phyloP scores from a whole-genome alignment of 208 protist species.

The Tritrichomonas musculus region DNA sequence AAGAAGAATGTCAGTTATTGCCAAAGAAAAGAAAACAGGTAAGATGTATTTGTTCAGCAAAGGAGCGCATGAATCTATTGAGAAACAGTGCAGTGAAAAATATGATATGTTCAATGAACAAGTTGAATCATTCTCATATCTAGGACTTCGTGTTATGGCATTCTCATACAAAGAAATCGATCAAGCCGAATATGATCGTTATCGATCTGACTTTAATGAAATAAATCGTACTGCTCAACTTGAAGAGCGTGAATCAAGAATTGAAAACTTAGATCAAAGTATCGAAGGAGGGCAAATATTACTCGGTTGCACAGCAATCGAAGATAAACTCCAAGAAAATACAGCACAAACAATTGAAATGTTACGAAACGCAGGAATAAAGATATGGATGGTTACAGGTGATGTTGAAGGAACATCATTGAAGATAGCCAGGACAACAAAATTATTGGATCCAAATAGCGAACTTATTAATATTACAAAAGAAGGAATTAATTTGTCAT shows the following conservation, averaged over 20 bases:
- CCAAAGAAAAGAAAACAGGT: not conserved
- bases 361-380: conserved; percentile 51
- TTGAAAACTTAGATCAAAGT: not conserved
- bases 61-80: not conserved
- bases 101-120: conserved; percentile 15
- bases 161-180: not conserved
- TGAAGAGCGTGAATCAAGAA: not conserved
- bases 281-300: conserved; percentile 53
- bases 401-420: conserved; percentile 68
- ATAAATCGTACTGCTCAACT: not conserved
- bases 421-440: conserved; percentile 51
- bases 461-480: not conserved
- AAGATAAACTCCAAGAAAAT: conserved; percentile 61
- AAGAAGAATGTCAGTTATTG: conserved; percentile 37
- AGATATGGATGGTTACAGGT: conserved; percentile 67
- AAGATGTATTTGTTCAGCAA: conserved; percentile 20
- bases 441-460: not conserved
- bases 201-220: not conserved
- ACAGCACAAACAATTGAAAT: conserved; percentile 60
- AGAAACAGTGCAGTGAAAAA: not conserved
- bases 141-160: conserved; percentile 34
- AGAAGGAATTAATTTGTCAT: no score
- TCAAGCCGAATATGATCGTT: not conserved
- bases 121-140: conserved; percentile 30
- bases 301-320: conserved; percentile 58